These are phyloP conservation scores for Cryphonectria japonica DNA, from an alignment of 2,329 filamentous ascomycete species.

Conservation along the genomic window DNA sequence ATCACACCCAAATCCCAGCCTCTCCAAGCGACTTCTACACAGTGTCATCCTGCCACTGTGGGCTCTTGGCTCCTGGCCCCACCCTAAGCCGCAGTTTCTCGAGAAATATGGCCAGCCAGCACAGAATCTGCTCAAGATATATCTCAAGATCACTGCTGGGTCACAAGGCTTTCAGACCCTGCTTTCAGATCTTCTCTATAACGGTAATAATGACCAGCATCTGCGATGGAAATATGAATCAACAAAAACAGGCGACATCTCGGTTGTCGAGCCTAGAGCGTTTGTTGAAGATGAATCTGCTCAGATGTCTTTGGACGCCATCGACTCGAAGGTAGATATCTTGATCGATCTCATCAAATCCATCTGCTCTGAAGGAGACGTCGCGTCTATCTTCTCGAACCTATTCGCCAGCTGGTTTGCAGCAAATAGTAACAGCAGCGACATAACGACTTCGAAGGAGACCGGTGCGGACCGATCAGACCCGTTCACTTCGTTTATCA, in stretches of 20 bases:
- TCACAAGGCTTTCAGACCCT: slow-evolving; percentile 53
- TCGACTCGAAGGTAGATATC: slow-evolving; percentile 52
- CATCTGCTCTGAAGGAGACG: slow-evolving; percentile 57
- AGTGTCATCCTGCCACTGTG: slow-evolving; percentile 66
- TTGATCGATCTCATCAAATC: slow-evolving; percentile 55
- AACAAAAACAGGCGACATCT: slow-evolving; percentile 51
- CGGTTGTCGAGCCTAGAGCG: slow-evolving; percentile 47
- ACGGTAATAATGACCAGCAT: slow-evolving; percentile 46
- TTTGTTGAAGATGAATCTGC: slow-evolving; percentile 22
- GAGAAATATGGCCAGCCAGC: slow-evolving; percentile 51
- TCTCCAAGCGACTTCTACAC: slow-evolving; percentile 64
- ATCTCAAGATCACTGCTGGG: slow-evolving; percentile 60
- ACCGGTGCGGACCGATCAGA: slow-evolving; percentile 40
- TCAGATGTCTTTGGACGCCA: slow-evolving; percentile 45
- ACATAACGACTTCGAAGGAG: slow-evolving; percentile 34
- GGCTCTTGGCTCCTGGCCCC: slow-evolving; percentile 60
- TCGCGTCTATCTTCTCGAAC: slow-evolving; percentile 63
- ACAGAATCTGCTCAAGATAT: slow-evolving; percentile 56
- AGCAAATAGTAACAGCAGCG: slow-evolving; percentile 34
- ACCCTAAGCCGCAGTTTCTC: slow-evolving; percentile 39
- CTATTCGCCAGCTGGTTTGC: slow-evolving; percentile 63
- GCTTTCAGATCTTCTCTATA: slow-evolving; percentile 58
- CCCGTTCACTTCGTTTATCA: slow-evolving; percentile 53
- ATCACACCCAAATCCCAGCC: slow-evolving; percentile 68
- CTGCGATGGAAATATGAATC: slow-evolving; percentile 58